These are phyloP conservation scores for Eucommia ulmoides DNA, from an alignment of 257 asterid species.

Conservation along the genomic window DNA sequence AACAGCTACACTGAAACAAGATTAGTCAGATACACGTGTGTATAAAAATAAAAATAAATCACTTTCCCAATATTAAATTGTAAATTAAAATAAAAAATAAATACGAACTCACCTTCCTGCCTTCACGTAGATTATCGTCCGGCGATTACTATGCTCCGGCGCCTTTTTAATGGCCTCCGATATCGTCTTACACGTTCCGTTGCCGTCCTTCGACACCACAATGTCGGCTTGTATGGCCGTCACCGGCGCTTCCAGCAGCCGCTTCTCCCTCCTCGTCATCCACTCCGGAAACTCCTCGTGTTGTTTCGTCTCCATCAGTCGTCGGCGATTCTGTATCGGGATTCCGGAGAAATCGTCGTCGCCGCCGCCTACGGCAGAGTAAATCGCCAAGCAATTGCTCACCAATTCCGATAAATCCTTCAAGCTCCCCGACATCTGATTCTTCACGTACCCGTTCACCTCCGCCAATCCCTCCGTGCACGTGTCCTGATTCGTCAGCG, in stretches of 20 bases:
- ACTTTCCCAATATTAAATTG: no score
- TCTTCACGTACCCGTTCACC: conserved; percentile 43
- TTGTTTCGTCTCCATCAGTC: conserved; percentile 15
- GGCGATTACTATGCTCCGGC: conserved; percentile 50
- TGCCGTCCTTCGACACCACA: conserved; percentile 65
- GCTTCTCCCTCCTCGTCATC: conserved; percentile 54
- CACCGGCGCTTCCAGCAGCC: conserved; percentile 40
- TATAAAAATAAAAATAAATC: no score
- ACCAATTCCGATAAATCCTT: conserved; percentile 72
- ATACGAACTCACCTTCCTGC: conserved; percentile 86
- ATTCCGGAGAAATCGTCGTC: conserved; percentile 55
- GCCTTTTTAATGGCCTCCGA: conserved; percentile 83
- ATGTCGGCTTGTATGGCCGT: conserved; percentile 46
- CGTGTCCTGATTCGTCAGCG: conserved; percentile 89
- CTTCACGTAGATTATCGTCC: conserved; percentile 83
- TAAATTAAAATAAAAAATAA: no score
- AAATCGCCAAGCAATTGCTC: conserved; percentile 85
- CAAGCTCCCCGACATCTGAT: conserved; percentile 33
- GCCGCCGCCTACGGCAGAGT: conserved; percentile 41
- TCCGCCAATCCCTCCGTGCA: conserved; percentile 68
- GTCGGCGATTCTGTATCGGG: conserved; percentile 72
- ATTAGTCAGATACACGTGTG: no score
- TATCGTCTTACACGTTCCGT: conserved; percentile 69
- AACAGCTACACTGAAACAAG: no score
- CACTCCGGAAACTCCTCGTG: conserved; percentile 43